phyloP scores from a whole-genome alignment of 2,329 filamentous ascomycete genomes.

The Didymellaceae sp. region DNA sequence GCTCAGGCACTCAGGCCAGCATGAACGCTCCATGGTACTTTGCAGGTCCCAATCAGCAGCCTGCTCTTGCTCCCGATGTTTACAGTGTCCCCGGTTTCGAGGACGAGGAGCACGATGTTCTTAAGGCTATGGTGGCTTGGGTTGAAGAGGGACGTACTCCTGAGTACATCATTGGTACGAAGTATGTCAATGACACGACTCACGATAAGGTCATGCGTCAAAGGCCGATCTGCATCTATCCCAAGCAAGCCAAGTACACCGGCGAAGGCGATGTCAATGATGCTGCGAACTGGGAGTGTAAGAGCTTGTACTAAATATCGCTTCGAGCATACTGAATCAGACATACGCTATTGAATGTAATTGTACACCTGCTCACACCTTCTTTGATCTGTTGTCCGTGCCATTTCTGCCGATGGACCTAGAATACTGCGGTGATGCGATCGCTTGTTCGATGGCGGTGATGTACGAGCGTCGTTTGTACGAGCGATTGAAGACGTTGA shows the following conservation, averaged over 20 bases:
- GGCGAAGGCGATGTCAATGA: slow-evolving; percentile 36
- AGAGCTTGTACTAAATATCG: slow-evolving; percentile 22
- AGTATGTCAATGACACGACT: slow-evolving; percentile 35
- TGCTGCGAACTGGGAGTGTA: slow-evolving; percentile 40
- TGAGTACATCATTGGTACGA: slow-evolving; percentile 43
- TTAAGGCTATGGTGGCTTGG: slow-evolving; percentile 56
- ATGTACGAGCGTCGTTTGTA: too few relatives aligned
- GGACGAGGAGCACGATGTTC: slow-evolving; percentile 53
- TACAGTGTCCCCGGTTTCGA: slow-evolving; percentile 38
- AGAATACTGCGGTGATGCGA: too few relatives aligned
- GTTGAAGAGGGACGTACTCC: slow-evolving; percentile 52
- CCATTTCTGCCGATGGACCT: too few relatives aligned
- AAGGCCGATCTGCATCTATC: slow-evolving; percentile 46
- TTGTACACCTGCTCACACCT: too few relatives aligned
- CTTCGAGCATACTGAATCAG: too few relatives aligned
- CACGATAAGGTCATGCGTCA: slow-evolving; percentile 34
- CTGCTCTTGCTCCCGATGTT: slow-evolving; percentile 14
- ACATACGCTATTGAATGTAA: too few relatives aligned
- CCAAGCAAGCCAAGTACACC: slow-evolving; percentile 38
- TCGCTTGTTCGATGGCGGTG: too few relatives aligned
- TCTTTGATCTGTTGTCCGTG: too few relatives aligned
- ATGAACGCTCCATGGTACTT: slow-evolving; percentile 56
- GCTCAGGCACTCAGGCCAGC: slow-evolving; percentile 42
- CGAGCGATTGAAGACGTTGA: neutral
- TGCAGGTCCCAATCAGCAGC: slow-evolving; percentile 40